Evolutionary conservation across 164 flowering plant species (phyloP), one percentile per base, ranked within the genome.

Genomic region (Kalanchoe fedtschenkoi): DNA sequence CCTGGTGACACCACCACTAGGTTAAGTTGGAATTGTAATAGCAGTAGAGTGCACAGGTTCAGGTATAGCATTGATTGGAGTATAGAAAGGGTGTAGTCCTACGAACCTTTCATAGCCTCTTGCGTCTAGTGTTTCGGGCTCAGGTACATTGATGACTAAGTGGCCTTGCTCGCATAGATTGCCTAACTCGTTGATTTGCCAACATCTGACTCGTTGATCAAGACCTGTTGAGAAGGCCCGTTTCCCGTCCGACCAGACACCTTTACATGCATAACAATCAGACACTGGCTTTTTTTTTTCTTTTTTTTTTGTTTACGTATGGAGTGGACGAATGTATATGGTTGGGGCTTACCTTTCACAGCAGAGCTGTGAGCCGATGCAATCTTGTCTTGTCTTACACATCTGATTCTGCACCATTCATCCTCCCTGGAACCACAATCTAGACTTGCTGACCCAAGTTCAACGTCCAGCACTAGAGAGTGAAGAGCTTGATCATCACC

Each of bases 211-310:
- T 34, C 99, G 87, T 73, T 95, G 99, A 80, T 95, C 99, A 65
- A 95, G 97, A 67, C 99, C 99, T 51, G 89, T 82, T 43, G 93
- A 82, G 58, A 95, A 95, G 10, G 76, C 91, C 97, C 96, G 91
- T 57, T 32, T 70, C 38, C 95, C 99, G 67, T 95, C 96, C 11
- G 95, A 81, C 99, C 97, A 93, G 68, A 93, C 76, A 58, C 96
- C 99, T 95, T 51, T 73, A 77, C 4, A 64, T 58, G 63, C 65
- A 19, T 17, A 53, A 58, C 29, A 58, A 17, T 16, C 11, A 1
- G 34, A 58, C 34, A 58, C 41, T 10, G 4, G 9, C 8, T 51
- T 21, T 9, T 22, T 33, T 32, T 58, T 21, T 32, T 4, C 39
- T 5, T 7, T 21, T 19, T 22, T 3, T n/a, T n/a, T n/a, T n/a